Base-by-base conservation (phyloP, 2,329 filamentous ascomycete species). In the Sporothrix sp. region DNA sequence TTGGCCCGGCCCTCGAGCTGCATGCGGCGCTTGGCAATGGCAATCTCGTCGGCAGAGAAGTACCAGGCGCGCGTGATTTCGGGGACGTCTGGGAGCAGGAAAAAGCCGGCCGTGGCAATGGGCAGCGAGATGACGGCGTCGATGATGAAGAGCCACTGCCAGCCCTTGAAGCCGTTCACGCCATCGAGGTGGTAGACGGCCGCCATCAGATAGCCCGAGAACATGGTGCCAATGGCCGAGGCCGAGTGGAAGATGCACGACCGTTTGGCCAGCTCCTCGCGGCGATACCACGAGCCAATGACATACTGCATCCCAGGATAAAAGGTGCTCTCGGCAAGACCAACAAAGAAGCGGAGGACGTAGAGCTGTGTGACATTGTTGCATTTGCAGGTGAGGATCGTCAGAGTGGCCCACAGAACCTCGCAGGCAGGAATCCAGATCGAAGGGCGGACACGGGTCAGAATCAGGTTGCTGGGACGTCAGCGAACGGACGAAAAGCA, bases 91-190 rank as follows among this genome's bases (percentile, higher is more conserved):
- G 68, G 68, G 28, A 66, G 55, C 50, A 68, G 53, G 46, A 78
- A 60, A 58, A 71, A 80, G 0, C 76, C 76, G 5, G 73, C 68
- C 1, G 79, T 51, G 2, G 74, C 74, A 13, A 80, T 71, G 0
- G 76, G 76, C 3, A 80, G 65, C 2, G 73, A 76, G 56, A 79
- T 78, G 35, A 77, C 64, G 0, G 73, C 73, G 56, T 80, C 75
- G 37, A 79, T 74, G 35, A 81, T 73, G 51, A 81, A 81, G 0
- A 80, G 65, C 75, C 72, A 75, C 53, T 71, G 65, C 75, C 75
- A 79, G 0, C 75, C 75, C 0, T 69, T 63, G 58, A 72, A 69
- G 0, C 75, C 75, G 10, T 60, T 60, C 0, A 70, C 63, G 0
- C 75, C 75, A 28, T 73, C 72, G 0, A 79, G 65, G 25, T 71